Evolutionary conservation across 164 flowering plant species (phyloP), one percentile per base, ranked within the genome.

Genomic region (Kalanchoe fedtschenkoi): DNA sequence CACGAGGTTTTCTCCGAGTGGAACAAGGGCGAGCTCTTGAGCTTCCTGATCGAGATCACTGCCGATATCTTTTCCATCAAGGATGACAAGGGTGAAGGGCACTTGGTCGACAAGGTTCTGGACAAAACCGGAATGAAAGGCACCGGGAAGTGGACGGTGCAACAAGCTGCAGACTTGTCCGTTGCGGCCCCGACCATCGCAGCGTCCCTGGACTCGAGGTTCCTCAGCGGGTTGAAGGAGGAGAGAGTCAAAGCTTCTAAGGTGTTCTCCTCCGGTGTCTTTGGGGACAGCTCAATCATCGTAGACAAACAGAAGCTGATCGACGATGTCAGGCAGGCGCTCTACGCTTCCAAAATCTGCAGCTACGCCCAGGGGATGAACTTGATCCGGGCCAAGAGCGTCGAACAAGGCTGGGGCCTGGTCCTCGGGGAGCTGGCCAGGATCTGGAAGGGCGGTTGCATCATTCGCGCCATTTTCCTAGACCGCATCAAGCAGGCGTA

Each of bases 381-480:
- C 39, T 46, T 79, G 66, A 35, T 79, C 67, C 69, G 78, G 66
- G 78, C 80, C 9, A 79, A 79, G 80, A 75, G 83, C 37, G 57
- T 37, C 2, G 78, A 77, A 65, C 73, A 73, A 28, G 74, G 68
- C 0, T 79, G 83, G 83, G 60, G 64, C 34, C 71, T 79, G 78
- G 67, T 77, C 60, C 68, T 79, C n/a, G 83, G 80, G 0, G 83
- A 79, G 69, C 16, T 79, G 65, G 83, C 83, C 0, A 72, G 83
- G 72, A 79, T 79, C 51, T 79, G 83, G 83, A 79, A 79, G 68
- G 83, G 83, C 21, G 83, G 83, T 43, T 79, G 83, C 32, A 79
- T 79, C 29, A 79, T 79, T 2, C 70, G 83, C 34, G 83, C 83
- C 0, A 80, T 77, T 66, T 77, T 79, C 32, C 68, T 79, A 72